Evolutionary conservation across 1,284 basidiomycete species (phyloP), one percentile per base, ranked within the genome.

Genomic region (Stereum hirsutum): DNA sequence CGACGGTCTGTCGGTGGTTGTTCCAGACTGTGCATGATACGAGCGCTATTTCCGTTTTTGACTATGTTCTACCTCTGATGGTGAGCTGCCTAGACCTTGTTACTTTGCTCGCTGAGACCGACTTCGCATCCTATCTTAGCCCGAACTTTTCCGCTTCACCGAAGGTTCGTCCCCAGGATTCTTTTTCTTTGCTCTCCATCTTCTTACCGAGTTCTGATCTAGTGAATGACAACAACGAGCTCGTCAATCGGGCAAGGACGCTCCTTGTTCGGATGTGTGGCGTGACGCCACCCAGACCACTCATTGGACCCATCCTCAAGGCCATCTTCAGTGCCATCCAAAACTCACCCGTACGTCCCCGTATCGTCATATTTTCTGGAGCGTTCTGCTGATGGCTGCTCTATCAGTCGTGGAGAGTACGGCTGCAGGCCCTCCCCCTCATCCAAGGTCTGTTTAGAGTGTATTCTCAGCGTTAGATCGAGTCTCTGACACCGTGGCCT

Each of bases 11-110:
- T 64, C 80, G 78, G 54, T 90, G 86, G 83, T 63, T 89, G 23
- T 81, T 78, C 58, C 74, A 81, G 52, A 72, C 76, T 19, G 55
- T 90, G 8, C 80, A 86, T 46, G 84, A 89, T 52, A 74, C 81
- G 2, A 79, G 88, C 54, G 86, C 87, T 2, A 74, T 79, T 30
- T 75, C 80, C 2, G 69, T 74, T 0, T 90, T 88, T 61, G 85
- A 89, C 45, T 89, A 88, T 53, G 79, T 90, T 47, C 68, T 91
- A 4, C 86, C 84, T 8, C 66, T 90, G 31, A 75, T 86, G 79
- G 81, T 82, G 50, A 35, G 70, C 23, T 26, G 17, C 5, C n/a
- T 20, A 12, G 21, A n/a, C 34, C 34, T 11, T 3, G 34, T n/a
- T 3, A 10, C 17, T 4, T 2, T 3, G 34, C 11, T 15, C 11